phyloP scores from a whole-genome alignment of 441 rosid species.

The Populus hybrid region DNA sequence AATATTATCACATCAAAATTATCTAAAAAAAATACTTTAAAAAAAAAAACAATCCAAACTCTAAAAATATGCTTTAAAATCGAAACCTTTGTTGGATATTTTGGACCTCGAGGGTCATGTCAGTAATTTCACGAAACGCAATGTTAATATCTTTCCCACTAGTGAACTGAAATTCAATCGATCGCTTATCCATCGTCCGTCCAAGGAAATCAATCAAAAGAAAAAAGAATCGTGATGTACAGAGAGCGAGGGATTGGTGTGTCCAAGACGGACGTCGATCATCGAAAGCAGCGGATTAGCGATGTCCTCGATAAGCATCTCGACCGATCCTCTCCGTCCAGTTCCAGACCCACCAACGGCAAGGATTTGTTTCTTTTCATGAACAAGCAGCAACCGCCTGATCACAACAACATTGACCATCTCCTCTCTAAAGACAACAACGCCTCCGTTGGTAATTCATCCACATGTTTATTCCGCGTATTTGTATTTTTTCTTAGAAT shows the following conservation, averaged over 20 bases:
- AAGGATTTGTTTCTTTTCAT: conserved; percentile 50
- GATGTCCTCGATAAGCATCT: conserved; percentile 81
- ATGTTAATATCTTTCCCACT: neutral
- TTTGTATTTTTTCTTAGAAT: neutral
- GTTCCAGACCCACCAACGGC: conserved; percentile 45
- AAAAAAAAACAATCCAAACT: too few relatives aligned
- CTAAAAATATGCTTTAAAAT: neutral
- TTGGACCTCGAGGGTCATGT: neutral
- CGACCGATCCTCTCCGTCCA: conserved; percentile 73
- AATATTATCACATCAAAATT: too few relatives aligned
- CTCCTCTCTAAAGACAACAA: conserved; percentile 40
- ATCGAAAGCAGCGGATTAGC: conserved; percentile 65
- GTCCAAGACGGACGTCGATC: conserved; percentile 53
- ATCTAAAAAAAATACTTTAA: too few relatives aligned
- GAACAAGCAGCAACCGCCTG: conserved; percentile 53
- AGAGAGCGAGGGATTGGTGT: conserved; percentile 56
- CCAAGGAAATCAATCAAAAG: neutral
- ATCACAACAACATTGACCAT: conserved; percentile 32
- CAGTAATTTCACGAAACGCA: neutral
- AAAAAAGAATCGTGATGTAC: conserved; percentile 36
- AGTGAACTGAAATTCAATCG: neutral
- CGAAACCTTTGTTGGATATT: neutral
- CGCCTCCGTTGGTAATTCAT: conserved; percentile 49
- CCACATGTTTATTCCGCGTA: neutral
- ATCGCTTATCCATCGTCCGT: neutral